These are phyloP conservation scores for Candida incommunis DNA, from an alignment of 805 yeast species.

Conservation along the genomic window DNA sequence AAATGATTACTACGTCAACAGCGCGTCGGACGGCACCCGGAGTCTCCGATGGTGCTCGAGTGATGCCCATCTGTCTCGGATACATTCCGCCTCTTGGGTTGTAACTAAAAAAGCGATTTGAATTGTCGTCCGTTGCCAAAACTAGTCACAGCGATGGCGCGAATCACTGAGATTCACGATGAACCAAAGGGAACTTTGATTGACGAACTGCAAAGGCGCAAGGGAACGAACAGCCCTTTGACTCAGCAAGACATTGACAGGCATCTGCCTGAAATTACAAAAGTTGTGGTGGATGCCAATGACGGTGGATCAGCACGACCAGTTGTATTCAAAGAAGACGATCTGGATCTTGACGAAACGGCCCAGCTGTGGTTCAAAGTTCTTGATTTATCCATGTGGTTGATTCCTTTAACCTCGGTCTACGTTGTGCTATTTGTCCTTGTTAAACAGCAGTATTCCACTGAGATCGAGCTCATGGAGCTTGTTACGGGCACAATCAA, in stretches of 20 bases:
- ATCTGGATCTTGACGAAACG: background rate
- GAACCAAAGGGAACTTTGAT: background rate
- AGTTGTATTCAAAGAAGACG: too few species aligned
- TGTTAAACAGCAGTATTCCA: background rate
- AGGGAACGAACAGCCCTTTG: background rate
- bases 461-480: background rate
- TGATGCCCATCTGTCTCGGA: too few species aligned
- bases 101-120: too few species aligned
- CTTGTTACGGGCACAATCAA: background rate
- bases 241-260: background rate
- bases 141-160: background rate
- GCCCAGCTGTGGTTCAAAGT: background rate
- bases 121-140: too few species aligned
- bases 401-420: background rate
- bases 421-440: background rate
- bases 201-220: background rate
- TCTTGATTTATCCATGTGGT: background rate
- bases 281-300: background rate
- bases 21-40: too few species aligned
- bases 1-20: too few species aligned
- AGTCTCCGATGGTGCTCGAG: too few species aligned
- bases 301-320: too few species aligned
- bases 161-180: background rate
- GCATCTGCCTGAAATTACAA: background rate
- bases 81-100: too few species aligned